Evolutionary conservation across 139 green algal genomes (phyloP), one percentile per base, ranked within the genome.

Genomic region (Chlorella sp.): DNA sequence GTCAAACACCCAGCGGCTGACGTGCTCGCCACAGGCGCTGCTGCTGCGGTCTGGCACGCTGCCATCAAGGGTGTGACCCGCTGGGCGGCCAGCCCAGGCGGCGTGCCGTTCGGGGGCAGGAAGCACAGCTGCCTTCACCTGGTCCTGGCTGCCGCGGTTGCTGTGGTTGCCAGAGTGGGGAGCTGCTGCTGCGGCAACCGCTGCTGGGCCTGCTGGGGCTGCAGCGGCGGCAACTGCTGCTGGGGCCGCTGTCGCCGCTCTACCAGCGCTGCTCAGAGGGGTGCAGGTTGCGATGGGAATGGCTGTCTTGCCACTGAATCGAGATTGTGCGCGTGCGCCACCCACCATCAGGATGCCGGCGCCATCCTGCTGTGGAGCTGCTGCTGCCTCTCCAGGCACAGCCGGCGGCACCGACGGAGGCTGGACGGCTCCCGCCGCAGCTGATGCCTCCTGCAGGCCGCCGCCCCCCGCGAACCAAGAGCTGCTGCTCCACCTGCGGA

Each of bases 231-330:
- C 1, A 13, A 11, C 71, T 28, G 20, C 18, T 57, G 69, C 38
- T 60, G 26, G 39, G 39, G 38, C 26, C 32, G 4, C 41, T 23
- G 26, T 15, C 11, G 65, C 30, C 9, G n/a, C 65, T 2, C 12
- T 23, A 23, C 41, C 57, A 34, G 28, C 30, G 34, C 32, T 68
- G 55, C 74, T 68, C 63, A 86, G 41, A 3, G 85, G 76, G 18
- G 38, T 51, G 18, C 65, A 82, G 15, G 34, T 65, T 68, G 69
- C 86, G 5, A 90, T 51, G 25, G 87, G 87, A 12, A 81, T 90
- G 39, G 85, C 84, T 1, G 64, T 90, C 18, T 64, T 76, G 39
- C 87, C 87, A 25, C 41, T 51, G 67, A 90, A 90, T 13, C 87
- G 79, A 15, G 67, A 70, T 56, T 90, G 87, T n/a, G 87, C 63